phyloP scores from a whole-genome alignment of 345 rosid genomes.

The Garcia nutans region DNA sequence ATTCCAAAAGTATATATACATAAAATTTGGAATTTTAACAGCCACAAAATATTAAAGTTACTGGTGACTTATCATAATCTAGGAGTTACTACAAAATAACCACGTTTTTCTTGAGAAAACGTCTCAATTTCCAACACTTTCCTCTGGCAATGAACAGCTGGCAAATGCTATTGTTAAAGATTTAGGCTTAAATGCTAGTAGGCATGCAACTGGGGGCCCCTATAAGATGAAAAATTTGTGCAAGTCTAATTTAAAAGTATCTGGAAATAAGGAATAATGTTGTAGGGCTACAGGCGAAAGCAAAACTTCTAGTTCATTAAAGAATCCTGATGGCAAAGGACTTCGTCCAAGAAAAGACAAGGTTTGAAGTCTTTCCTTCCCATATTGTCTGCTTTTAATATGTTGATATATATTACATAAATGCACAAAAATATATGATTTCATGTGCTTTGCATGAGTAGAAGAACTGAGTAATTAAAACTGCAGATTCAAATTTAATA shows the following conservation, averaged over 20 bases:
- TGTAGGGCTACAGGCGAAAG: conserved; percentile 18
- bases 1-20: too few species aligned
- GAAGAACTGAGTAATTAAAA: background rate
- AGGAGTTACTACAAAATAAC: too few species aligned
- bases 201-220: background rate
- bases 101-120: too few species aligned
- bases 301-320: conserved; percentile 20
- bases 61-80: too few species aligned
- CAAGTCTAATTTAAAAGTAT: background rate
- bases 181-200: conserved; percentile 3
- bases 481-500: conserved; percentile 5
- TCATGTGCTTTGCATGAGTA: conserved; percentile 21
- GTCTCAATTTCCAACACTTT: too few species aligned
- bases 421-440: background rate
- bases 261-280: conserved; percentile 5
- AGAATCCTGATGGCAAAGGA: conserved; percentile 21
- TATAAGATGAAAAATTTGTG: background rate
- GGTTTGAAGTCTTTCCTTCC: conserved; percentile 23
- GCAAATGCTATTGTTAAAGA: background rate
- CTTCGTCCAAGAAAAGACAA: conserved; percentile 17
- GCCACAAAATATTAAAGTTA: too few species aligned
- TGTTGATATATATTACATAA: background rate
- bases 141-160: conserved; percentile 11
- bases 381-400: background rate
- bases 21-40: too few species aligned